Conservation (phyloP, 495 filamentous ascomycete species). For the Aspergillus affinis region DNA sequence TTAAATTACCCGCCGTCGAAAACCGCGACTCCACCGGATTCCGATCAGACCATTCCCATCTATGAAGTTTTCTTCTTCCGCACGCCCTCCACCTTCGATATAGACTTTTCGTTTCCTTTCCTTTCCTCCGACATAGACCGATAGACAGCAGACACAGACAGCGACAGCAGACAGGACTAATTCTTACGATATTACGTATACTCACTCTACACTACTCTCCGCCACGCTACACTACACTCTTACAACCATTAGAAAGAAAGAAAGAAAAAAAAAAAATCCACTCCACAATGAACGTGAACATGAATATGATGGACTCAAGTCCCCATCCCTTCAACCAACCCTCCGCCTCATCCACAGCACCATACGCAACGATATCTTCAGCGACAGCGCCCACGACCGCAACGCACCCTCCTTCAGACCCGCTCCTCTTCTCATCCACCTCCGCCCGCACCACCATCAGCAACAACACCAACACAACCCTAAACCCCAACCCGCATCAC, state of each 20-base stretch:
- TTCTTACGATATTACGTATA: not conserved
- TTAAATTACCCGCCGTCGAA: constrained; percentile 7
- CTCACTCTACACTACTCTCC: not conserved
- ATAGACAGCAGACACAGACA: not conserved
- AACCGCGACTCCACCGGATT: not conserved
- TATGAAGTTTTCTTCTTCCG: not conserved
- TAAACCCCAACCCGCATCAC: constrained; percentile 2
- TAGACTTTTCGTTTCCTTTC: not conserved
- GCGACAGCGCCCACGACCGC: constrained; percentile 3
- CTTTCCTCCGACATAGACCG: not conserved
- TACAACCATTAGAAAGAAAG: not conserved
- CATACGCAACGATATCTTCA: not conserved
- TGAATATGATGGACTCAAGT: not conserved
- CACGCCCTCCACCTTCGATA: not conserved
- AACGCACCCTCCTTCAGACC: not conserved
- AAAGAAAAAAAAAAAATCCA: not conserved
- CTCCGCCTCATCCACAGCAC: constrained; percentile 6
- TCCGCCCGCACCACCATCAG: constrained; percentile 1
- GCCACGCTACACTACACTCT: not conserved
- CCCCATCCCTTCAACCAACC: not conserved
- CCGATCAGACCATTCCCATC: constrained; percentile 1
- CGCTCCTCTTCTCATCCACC: not conserved
- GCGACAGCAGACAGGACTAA: not conserved
- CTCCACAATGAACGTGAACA: not conserved
- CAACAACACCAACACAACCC: constrained; percentile 5